Conservation (phyloP, 305 asterid genomes). For the Withania somnifera region DNA sequence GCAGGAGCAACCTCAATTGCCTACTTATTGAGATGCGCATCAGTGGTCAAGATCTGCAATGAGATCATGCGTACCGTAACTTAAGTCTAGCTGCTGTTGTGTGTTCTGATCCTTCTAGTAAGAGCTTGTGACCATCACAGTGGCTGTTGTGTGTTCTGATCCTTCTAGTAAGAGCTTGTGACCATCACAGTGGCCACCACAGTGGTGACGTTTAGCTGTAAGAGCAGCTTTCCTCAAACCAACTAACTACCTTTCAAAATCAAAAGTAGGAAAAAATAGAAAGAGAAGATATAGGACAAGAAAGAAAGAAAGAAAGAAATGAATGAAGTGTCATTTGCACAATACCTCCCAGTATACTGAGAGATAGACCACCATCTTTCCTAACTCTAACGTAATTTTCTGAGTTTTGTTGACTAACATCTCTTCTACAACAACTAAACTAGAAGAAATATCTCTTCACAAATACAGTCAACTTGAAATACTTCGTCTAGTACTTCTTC, state of each 20-base stretch:
- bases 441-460: neutral
- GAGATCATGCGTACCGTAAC: too few relatives aligned
- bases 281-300: neutral
- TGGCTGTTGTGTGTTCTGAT: too few relatives aligned
- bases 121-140: too few relatives aligned
- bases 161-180: too few relatives aligned
- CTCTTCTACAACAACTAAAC: neutral
- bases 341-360: neutral
- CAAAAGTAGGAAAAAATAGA: neutral
- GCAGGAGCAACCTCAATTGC: too few relatives aligned
- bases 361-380: neutral
- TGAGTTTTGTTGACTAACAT: neutral
- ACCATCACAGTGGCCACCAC: too few relatives aligned
- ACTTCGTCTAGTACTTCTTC: neutral
- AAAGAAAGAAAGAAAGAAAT: neutral
- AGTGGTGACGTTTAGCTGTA: neutral
- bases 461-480: neutral
- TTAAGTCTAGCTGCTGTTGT: too few relatives aligned
- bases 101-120: too few relatives aligned
- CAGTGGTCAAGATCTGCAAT: too few relatives aligned
- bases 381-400: neutral
- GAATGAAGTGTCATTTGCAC: neutral
- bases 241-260: neutral
- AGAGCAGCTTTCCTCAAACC: neutral
- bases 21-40: too few relatives aligned